Evolutionary conservation across 208 protist species (phyloP).

Genomic region (Lotmaria passim): DNA sequence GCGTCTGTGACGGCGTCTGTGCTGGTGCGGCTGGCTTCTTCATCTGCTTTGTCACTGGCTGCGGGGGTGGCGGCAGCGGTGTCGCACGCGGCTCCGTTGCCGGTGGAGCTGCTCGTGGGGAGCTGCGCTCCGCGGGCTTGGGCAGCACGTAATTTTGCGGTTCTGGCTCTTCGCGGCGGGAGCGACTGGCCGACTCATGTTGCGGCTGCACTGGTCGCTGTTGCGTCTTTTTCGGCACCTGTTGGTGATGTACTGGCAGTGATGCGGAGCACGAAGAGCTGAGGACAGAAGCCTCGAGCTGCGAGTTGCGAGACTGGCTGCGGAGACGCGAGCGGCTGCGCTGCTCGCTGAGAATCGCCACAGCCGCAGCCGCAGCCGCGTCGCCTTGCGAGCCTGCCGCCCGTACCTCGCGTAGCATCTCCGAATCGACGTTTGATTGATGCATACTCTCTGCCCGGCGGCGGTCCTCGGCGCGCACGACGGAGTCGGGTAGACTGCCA

Average conservation of each 20-base stretch:
- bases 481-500: not conserved
- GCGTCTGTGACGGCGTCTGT: not conserved
- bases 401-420: not conserved
- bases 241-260: conserved; percentile 6
- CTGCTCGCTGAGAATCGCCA: conserved; percentile 24
- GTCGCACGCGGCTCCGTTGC: not conserved
- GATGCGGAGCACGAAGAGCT: not conserved
- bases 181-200: not conserved
- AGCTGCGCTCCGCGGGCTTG: not conserved
- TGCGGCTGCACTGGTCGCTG: not conserved
- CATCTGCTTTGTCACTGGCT: not conserved
- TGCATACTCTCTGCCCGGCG: not conserved
- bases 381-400: conserved; percentile 17
- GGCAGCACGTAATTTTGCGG: not conserved
- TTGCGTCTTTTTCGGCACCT: not conserved
- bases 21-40: not conserved
- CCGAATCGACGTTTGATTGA: not conserved
- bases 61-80: not conserved
- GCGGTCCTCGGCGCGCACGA: conserved; percentile 10
- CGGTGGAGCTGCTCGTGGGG: not conserved
- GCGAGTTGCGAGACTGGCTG: conserved; percentile 5
- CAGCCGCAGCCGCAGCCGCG: conserved; percentile 16
- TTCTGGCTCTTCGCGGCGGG: not conserved
- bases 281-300: not conserved
- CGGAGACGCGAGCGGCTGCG: conserved; percentile 15